Evolutionary conservation across 2,329 filamentous ascomycete genomes (phyloP).

Genomic region (Xylariaceae sp.): DNA sequence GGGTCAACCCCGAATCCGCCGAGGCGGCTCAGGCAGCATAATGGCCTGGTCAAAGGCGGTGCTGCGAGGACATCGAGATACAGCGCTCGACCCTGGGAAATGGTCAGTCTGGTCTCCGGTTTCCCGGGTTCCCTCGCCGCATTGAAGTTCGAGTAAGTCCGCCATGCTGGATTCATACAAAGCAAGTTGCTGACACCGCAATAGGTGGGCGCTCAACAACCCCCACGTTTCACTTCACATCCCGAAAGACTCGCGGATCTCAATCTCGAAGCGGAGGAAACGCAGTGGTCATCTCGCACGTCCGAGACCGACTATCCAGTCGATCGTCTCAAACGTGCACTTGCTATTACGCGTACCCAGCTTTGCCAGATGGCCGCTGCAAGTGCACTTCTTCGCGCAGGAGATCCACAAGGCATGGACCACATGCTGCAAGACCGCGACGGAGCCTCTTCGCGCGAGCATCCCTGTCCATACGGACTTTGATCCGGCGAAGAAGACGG

Average conservation of each 20-base stretch:
- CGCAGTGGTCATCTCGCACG: constrained; percentile 50
- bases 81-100: constrained; percentile 79
- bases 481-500: constrained; percentile 23
- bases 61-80: constrained; percentile 67
- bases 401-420: constrained; percentile 69
- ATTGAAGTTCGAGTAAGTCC: constrained; percentile 93
- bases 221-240: constrained; percentile 77
- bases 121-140: constrained; percentile 85
- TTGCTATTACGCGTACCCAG: constrained; percentile 72
- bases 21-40: constrained; percentile 83
- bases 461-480: constrained; percentile 57
- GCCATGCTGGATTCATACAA: too few relatives aligned
- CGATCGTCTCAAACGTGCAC: constrained; percentile 74
- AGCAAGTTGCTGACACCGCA: constrained; percentile 20
- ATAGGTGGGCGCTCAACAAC: constrained; percentile 88
- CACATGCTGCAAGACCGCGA: constrained; percentile 47
- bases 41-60: constrained; percentile 76
- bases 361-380: constrained; percentile 78
- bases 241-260: constrained; percentile 55
- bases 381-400: constrained; percentile 68
- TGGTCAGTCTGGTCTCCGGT: constrained; percentile 78
- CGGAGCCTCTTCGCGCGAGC: constrained; percentile 42
- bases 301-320: constrained; percentile 51
- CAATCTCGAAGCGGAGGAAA: constrained; percentile 47
- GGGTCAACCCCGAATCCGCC: constrained; percentile 87